Evolutionary conservation across 164 flowering plant genomes (phyloP), one percentile per base, ranked within the genome.

Genomic region (Macadamia tetraphylla): DNA sequence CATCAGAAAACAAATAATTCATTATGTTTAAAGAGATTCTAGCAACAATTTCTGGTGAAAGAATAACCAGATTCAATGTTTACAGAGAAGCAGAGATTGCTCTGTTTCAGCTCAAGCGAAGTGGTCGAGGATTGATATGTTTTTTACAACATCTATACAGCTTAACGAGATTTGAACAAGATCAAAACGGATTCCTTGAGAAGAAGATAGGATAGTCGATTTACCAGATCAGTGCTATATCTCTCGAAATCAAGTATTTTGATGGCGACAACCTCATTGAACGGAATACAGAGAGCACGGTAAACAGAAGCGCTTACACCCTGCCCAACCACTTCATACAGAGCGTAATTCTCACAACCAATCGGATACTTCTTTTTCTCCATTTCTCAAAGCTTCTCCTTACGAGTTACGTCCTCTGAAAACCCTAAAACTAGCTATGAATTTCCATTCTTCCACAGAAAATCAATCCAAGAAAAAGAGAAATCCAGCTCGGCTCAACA

Each of bases 211-310:
- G 58, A 18, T 9, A 44, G 52, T 42, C 32, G 52, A 55, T 8
- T 74, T 80, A 90, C 96, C 88, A 90, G 82, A 83, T 91, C 89
- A 68, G 82, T 61, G 32, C 86, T 90, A 18, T 76, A 75, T 6
- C 94, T 83, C 73, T 94, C 96, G 63, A 90, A 88, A 77, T 94
- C 98, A 29, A 94, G 88, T 49, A 91, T 88, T 78, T 94, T 92
- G 74, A 94, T 83, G 1, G 98, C 97, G 3, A 94, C 95, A 44
- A 85, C 52, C 83, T 90, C 95, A 63, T 87, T 64, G 62, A 82
- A 69, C 8, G 93, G 84, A 9, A 77, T 43, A 64, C 97, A 94
- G 10, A 83, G 74, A 4, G 98, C 91, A 2, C 96, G 94, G 66
- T 78, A 82, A 29, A 94, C 97, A 2, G 86, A 68, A 17, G 96